These are phyloP conservation scores for Gamsiella multidivaricata DNA, from an alignment of 192 early-diverging fungal species.

Conservation along the genomic window DNA sequence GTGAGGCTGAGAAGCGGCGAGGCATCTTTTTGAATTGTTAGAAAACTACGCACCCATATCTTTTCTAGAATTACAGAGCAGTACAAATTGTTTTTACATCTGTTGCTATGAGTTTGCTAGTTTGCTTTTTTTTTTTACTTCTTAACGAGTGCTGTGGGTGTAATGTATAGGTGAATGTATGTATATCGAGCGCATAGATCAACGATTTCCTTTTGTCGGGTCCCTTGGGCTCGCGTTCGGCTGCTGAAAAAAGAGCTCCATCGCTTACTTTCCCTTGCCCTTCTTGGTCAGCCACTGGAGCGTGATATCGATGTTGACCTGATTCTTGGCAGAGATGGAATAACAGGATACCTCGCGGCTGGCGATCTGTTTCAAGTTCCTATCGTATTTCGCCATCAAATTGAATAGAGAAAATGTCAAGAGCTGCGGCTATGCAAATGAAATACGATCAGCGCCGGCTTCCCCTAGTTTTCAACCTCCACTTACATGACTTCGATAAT, in stretches of 20 bases:
- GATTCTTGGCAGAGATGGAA: constrained; percentile 98
- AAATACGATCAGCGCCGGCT: no score
- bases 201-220: background rate
- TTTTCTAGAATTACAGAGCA: background rate
- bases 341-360: constrained; percentile 98
- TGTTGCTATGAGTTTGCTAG: background rate
- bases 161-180: background rate
- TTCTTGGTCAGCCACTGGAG: constrained; percentile 97
- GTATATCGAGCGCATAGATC: background rate
- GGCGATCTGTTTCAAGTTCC: constrained; percentile 89
- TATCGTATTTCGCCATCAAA: constrained; percentile 29
- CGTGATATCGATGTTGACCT: constrained; percentile 97
- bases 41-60: background rate
- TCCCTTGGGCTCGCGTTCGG: background rate
- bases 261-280: constrained; percentile 66
- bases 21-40: constrained; percentile 55
- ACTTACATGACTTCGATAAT: constrained; percentile 91
- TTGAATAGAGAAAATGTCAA: background rate
- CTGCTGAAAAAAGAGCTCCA: background rate
- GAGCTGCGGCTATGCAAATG: background rate
- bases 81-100: background rate
- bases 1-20: constrained; percentile 76
- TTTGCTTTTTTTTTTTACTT: constrained; percentile 8
- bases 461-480: background rate
- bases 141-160: background rate